Conservation (phyloP, 2,329 filamentous ascomycete species). For the Blastomyces gilchristii region DNA sequence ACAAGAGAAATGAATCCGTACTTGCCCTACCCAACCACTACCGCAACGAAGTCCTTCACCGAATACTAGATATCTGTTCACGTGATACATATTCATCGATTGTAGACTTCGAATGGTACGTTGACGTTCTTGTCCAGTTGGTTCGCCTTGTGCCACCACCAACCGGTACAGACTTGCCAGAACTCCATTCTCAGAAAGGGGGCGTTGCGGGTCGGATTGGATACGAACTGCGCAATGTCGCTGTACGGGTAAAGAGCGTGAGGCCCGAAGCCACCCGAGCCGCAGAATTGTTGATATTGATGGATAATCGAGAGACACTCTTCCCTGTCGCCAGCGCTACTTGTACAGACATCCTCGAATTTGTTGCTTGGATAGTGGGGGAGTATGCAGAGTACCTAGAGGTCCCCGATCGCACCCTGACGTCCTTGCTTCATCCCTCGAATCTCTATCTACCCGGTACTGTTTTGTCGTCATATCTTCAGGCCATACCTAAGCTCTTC, state of each 20-base stretch:
- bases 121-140: conserved; percentile 77
- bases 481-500: conserved; percentile 80
- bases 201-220: conserved; percentile 50
- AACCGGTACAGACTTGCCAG: conserved; percentile 20
- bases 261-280: conserved; percentile 70
- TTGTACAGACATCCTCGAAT: conserved; percentile 56
- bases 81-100: conserved; percentile 79
- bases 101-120: conserved; percentile 93
- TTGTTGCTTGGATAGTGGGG: conserved; percentile 75
- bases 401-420: conserved; percentile 61
- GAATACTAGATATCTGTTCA: conserved; percentile 82
- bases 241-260: conserved; percentile 81
- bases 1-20: conserved; percentile 39
- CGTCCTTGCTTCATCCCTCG: conserved; percentile 59
- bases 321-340: conserved; percentile 43
- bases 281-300: conserved; percentile 60
- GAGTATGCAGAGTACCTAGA: conserved; percentile 71
- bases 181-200: conserved; percentile 13
- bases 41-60: conserved; percentile 66
- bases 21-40: conserved; percentile 76
- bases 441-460: conserved; percentile 50
- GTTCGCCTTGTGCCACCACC: conserved; percentile 49
- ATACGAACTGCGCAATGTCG: conserved; percentile 75
- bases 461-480: conserved; percentile 67
- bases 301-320: conserved; percentile 49